Evolutionary conservation across 257 asterid species (phyloP).

Genomic region (Nyctanthes arbortristis): DNA sequence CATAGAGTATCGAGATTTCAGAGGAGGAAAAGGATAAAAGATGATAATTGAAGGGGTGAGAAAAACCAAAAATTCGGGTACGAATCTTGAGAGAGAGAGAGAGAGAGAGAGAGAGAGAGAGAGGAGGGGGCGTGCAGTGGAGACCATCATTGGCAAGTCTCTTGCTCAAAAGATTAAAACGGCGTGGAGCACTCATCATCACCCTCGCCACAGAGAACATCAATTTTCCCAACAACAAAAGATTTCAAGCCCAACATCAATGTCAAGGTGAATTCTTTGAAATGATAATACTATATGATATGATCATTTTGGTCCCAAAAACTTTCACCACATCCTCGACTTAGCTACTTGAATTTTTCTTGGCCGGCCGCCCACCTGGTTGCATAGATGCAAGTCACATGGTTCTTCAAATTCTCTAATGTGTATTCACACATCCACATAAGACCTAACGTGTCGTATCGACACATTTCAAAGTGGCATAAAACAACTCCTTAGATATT

Average conservation of each 20-base stretch:
- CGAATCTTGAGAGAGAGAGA: conserved; percentile 41
- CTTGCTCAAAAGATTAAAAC: conserved; percentile 32
- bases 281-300: not conserved
- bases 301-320: too few species aligned
- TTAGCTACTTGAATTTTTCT: too few species aligned
- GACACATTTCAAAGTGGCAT: too few species aligned
- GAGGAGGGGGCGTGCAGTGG: conserved; percentile 43
- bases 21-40: conserved; percentile 17
- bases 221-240: conserved; percentile 29
- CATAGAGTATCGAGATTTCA: conserved; percentile 1
- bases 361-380: too few species aligned
- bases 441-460: too few species aligned
- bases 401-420: too few species aligned
- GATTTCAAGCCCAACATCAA: not conserved
- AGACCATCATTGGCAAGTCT: conserved; percentile 43
- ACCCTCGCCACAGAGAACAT: conserved; percentile 39
- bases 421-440: too few species aligned
- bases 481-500: too few species aligned
- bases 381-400: too few species aligned
- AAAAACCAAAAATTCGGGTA: conserved; percentile 29
- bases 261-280: not conserved
- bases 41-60: conserved; percentile 34
- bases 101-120: conserved; percentile 22
- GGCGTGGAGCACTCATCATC: conserved; percentile 63
- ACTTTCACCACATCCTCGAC: too few species aligned